phyloP scores from a whole-genome alignment of 305 asterid genomes.

The Plantago rigida region DNA sequence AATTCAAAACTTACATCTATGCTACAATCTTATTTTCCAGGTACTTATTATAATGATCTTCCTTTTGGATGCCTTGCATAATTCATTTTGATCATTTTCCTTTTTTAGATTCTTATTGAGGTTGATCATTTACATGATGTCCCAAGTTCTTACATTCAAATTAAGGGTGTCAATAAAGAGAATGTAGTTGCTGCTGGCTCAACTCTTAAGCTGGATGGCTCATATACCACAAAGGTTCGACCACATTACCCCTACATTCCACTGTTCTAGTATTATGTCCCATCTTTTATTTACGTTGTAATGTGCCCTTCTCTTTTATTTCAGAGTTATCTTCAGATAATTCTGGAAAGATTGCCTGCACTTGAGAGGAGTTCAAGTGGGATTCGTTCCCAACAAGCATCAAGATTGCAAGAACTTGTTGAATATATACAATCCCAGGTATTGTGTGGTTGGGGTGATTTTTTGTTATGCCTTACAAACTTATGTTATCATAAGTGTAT shows the following conservation, averaged over 20 bases:
- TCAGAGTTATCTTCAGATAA: constrained; percentile 86
- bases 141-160: constrained; percentile 78
- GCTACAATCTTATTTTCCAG: no score
- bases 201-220: constrained; percentile 72
- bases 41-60: no score
- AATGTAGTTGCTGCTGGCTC: constrained; percentile 79
- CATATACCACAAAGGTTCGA: constrained; percentile 87
- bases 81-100: constrained; percentile 9
- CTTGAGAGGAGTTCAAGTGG: constrained; percentile 63
- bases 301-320: constrained; percentile 25
- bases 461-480: neutral
- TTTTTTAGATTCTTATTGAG: constrained; percentile 74
- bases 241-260: constrained; percentile 6
- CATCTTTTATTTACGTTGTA: neutral
- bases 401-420: constrained; percentile 83
- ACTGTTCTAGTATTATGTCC: neutral
- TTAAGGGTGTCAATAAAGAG: constrained; percentile 81
- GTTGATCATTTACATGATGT: constrained; percentile 91
- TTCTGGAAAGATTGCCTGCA: constrained; percentile 65
- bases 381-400: constrained; percentile 78
- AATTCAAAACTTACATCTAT: neutral
- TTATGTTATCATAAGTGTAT: no score
- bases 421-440: constrained; percentile 85
- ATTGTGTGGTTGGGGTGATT: constrained; percentile 7
- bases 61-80: neutral